A percentile compares a stretch with the other conserved stretches of the same genome.
phyloP scores from a whole-genome alignment of 2,329 filamentous ascomycete genomes.

The Sporothrix mexicana region DNA sequence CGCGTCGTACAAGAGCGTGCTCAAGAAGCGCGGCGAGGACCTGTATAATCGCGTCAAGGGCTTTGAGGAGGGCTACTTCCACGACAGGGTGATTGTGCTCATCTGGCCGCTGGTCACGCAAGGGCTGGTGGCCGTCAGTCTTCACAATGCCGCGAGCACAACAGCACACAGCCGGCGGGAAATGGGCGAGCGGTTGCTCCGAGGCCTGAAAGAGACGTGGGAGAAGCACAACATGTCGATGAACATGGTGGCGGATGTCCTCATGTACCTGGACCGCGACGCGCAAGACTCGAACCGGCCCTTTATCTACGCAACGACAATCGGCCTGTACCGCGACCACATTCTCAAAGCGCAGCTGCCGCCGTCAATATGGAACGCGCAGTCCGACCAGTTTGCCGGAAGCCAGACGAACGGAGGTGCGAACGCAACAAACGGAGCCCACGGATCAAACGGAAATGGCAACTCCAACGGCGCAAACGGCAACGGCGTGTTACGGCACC shows the following conservation, averaged over 20 bases:
- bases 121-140: slow-evolving; percentile 65
- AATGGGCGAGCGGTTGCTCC: slow-evolving; percentile 82
- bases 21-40: slow-evolving; percentile 81
- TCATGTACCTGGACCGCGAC: slow-evolving; percentile 96
- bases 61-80: slow-evolving; percentile 84
- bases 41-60: slow-evolving; percentile 81
- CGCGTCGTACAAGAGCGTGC: slow-evolving; percentile 89
- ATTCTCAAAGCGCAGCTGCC: slow-evolving; percentile 66
- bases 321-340: slow-evolving; percentile 86
- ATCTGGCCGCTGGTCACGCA: slow-evolving; percentile 75
- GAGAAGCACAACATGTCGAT: slow-evolving; percentile 89
- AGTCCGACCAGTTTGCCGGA: slow-evolving; percentile 12
- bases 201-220: slow-evolving; percentile 78
- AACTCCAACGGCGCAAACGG: too few species aligned
- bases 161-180: slow-evolving; percentile 79
- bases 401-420: background rate
- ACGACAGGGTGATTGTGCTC: slow-evolving; percentile 70
- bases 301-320: slow-evolving; percentile 82
- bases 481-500: slow-evolving; percentile 38
- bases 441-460: background rate
- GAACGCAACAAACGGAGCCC: slow-evolving; percentile 33
- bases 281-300: slow-evolving; percentile 72
- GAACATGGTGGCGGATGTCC: slow-evolving; percentile 75
- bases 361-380: slow-evolving; percentile 25
- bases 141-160: slow-evolving; percentile 61